phyloP scores from a whole-genome alignment of 2,329 filamentous ascomycete species.

The Stachybotrys chlorohalonatus region DNA sequence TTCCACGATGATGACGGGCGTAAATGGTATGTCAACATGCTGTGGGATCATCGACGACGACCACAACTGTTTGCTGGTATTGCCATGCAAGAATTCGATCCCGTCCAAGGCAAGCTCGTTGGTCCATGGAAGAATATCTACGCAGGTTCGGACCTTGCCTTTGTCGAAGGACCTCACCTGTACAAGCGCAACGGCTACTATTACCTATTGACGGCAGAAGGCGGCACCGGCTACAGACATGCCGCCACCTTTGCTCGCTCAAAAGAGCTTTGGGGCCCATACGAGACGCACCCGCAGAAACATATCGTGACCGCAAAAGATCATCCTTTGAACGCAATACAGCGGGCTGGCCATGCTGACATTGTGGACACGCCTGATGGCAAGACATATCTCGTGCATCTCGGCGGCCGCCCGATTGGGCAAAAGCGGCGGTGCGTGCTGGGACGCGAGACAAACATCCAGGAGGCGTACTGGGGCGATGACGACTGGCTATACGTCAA shows the following conservation, averaged over 20 bases:
- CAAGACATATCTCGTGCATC: slow-evolving; percentile 43
- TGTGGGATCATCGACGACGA: slow-evolving; percentile 38
- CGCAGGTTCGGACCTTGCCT: slow-evolving; percentile 41
- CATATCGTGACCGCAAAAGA: slow-evolving; percentile 47
- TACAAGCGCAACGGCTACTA: slow-evolving; percentile 51
- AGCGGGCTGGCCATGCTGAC: slow-evolving; percentile 44
- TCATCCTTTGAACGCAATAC: slow-evolving; percentile 36
- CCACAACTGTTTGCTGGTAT: slow-evolving; percentile 41
- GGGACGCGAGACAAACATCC: slow-evolving; percentile 47
- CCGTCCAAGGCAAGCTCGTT: slow-evolving; percentile 36
- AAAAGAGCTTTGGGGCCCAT: slow-evolving; percentile 48
- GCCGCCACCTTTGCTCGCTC: slow-evolving; percentile 49
- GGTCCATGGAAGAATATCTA: slow-evolving; percentile 48
- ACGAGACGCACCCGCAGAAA: slow-evolving; percentile 49
- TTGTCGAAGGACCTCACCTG: slow-evolving; percentile 49
- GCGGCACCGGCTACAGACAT: slow-evolving; percentile 52
- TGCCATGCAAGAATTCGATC: slow-evolving; percentile 47
- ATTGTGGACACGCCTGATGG: slow-evolving; percentile 45
- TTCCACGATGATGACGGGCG: slow-evolving; percentile 49
- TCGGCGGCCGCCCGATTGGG: slow-evolving; percentile 40
- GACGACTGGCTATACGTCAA: slow-evolving; percentile 57
- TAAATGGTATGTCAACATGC: slow-evolving; percentile 43
- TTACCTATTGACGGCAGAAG: slow-evolving; percentile 51
- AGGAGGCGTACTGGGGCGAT: slow-evolving; percentile 48
- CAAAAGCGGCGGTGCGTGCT: slow-evolving; percentile 43